Conservation (phyloP, 495 filamentous ascomycete genomes). For the Jackrogersella multiformis region DNA sequence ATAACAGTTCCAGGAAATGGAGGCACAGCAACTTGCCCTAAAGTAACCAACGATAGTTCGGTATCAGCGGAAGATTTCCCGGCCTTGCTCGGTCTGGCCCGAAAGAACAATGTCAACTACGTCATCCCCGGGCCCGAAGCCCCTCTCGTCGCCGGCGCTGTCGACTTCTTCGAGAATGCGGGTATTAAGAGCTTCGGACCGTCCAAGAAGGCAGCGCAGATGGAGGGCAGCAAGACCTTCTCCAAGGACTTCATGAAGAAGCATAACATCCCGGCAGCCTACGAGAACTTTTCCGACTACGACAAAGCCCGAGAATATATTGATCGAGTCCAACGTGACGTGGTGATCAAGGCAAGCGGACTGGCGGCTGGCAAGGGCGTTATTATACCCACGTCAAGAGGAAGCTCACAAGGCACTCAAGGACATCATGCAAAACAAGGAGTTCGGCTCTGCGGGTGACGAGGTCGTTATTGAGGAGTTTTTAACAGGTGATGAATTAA, state of each 20-base stretch:
- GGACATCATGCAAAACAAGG: conserved; percentile 88
- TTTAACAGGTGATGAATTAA: conserved; percentile 89
- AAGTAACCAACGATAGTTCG: conserved; percentile 73
- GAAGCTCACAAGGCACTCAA: conserved; percentile 84
- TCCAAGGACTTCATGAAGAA: conserved; percentile 98
- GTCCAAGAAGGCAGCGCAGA: conserved; percentile 80
- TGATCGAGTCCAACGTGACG: conserved; percentile 73
- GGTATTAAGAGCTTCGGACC: conserved; percentile 89
- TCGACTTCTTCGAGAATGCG: conserved; percentile 80
- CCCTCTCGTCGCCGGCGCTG: conserved; percentile 91
- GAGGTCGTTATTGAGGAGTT: conserved; percentile 98
- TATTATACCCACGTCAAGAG: conserved; percentile 79
- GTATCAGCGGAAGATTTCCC: conserved; percentile 80
- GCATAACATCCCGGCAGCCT: conserved; percentile 86
- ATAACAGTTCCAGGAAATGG: conserved; percentile 85
- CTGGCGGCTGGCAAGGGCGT: conserved; percentile 93
- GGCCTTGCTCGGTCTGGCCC: conserved; percentile 76
- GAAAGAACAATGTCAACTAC: conserved; percentile 77
- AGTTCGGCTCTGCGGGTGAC: conserved; percentile 87
- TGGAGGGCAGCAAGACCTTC: conserved; percentile 97
- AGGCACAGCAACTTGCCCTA: conserved; percentile 77
- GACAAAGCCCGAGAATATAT: conserved; percentile 79
- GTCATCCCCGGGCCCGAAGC: conserved; percentile 93
- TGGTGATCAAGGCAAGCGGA: conserved; percentile 90
- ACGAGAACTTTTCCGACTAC: conserved; percentile 87